Conservation (phyloP, 164 flowering plant genomes). For the Nymphaea colorata region DNA sequence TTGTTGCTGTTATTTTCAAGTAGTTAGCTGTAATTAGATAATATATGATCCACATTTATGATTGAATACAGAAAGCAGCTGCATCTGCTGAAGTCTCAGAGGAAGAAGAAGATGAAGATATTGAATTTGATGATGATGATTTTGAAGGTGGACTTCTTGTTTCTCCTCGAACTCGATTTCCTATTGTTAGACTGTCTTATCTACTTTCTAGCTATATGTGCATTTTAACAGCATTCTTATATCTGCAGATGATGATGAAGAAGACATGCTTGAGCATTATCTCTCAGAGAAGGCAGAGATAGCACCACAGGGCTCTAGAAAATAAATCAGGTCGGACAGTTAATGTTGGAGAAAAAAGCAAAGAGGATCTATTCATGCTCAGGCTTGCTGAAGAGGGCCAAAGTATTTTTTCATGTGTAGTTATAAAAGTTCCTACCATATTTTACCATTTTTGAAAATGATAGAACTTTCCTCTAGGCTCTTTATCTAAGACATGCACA, state of each 20-base stretch:
- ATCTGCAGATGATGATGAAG: slow-evolving; percentile 88
- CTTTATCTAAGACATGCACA: too few species aligned
- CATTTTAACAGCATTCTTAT: not conserved
- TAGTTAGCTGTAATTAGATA: too few species aligned
- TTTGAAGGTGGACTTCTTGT: slow-evolving; percentile 54
- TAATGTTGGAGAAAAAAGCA: not conserved
- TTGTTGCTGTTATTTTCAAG: too few species aligned
- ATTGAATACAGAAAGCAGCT: slow-evolving; percentile 50
- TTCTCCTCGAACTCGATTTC: too few species aligned
- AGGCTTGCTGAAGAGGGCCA: not conserved
- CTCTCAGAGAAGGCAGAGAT: slow-evolving; percentile 11
- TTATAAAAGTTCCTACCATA: too few species aligned
- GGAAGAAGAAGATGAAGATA: slow-evolving; percentile 77
- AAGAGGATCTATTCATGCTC: not conserved
- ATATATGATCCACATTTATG: not conserved
- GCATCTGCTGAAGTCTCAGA: slow-evolving; percentile 47
- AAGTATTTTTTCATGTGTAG: not conserved
- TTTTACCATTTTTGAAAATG: too few species aligned
- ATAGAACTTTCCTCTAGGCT: too few species aligned
- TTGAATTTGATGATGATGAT: slow-evolving; percentile 88
- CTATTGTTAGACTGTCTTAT: too few species aligned
- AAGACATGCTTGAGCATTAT: slow-evolving; percentile 95
- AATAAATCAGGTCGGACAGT: not conserved
- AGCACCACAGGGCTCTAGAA: not conserved
- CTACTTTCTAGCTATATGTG: too few species aligned